phyloP scores from a whole-genome alignment of 306 rosid genomes.

The Citrullus mucosospermus region DNA sequence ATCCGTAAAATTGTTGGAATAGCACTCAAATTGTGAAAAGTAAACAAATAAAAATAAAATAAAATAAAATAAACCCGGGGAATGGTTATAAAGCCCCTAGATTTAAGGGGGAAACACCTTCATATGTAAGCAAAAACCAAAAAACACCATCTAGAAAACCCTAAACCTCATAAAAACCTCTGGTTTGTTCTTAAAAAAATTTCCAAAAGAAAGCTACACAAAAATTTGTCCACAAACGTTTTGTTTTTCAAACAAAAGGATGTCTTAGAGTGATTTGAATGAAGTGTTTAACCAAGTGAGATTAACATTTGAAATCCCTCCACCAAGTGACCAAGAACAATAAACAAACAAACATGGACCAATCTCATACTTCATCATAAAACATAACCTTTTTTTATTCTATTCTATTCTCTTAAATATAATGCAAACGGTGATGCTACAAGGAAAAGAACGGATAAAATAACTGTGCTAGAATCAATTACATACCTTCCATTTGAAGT shows the following conservation, averaged over 20 bases:
- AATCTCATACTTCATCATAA: neutral
- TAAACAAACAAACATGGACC: neutral
- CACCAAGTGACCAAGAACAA: neutral
- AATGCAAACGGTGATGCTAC: neutral
- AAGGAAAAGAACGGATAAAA: neutral
- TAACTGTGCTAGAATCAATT: neutral
- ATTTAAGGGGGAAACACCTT: neutral
- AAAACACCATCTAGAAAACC: neutral
- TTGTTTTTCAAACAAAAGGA: neutral
- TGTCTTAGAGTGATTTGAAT: neutral
- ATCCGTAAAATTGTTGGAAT: neutral
- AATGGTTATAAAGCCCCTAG: neutral
- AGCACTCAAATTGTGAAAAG: neutral
- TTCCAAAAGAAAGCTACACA: neutral
- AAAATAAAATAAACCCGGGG: no score
- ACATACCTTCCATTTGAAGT: conserved; percentile 52
- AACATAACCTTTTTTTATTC: neutral
- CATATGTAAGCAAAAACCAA: neutral
- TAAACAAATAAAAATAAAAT: no score
- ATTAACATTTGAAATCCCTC: neutral
- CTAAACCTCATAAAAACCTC: neutral
- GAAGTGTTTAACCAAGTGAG: neutral
- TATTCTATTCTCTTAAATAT: no score
- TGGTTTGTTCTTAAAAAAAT: neutral
- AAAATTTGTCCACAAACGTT: neutral